These are phyloP conservation scores for Kodamaea neixiangensis DNA, from an alignment of 805 yeast species.

Conservation along the genomic window DNA sequence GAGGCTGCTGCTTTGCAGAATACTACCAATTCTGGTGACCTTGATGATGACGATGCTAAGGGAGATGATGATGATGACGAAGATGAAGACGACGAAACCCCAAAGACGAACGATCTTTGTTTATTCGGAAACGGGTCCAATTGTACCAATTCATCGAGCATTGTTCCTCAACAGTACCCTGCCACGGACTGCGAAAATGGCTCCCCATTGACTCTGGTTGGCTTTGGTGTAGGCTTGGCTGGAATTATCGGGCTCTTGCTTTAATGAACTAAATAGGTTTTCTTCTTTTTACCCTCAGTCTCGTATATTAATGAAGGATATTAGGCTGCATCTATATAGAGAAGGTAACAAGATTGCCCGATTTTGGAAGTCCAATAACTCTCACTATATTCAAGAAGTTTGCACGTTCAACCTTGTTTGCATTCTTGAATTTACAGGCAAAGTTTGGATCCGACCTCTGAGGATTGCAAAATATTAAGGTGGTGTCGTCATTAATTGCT, in stretches of 20 bases:
- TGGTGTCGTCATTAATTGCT: constrained; percentile 17
- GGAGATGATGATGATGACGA: neutral
- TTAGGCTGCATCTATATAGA: neutral
- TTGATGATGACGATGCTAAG: neutral
- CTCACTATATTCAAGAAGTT: constrained; percentile 7
- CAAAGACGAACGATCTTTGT: neutral
- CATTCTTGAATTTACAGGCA: neutral
- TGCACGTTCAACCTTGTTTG: neutral
- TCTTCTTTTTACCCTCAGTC: neutral
- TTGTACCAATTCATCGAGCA: constrained; percentile 11
- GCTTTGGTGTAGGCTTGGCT: constrained; percentile 14
- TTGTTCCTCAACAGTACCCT: constrained; percentile 10
- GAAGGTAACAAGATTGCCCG: neutral
- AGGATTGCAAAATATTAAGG: neutral
- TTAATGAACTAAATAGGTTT: neutral
- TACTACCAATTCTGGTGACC: neutral
- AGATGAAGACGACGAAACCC: constrained; percentile 4
- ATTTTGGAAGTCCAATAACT: constrained; percentile 3
- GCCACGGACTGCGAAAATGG: constrained; percentile 16
- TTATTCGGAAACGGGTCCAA: constrained; percentile 3
- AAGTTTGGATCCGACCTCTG: neutral
- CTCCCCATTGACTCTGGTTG: constrained; percentile 10
- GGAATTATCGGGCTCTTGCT: constrained; percentile 14
- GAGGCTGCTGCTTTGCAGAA: neutral
- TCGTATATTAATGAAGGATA: neutral